Evolutionary conservation across 805 yeast genomes (phyloP), one percentile per base, ranked within the genome.

Genomic region (Blastobotrys parvus): DNA sequence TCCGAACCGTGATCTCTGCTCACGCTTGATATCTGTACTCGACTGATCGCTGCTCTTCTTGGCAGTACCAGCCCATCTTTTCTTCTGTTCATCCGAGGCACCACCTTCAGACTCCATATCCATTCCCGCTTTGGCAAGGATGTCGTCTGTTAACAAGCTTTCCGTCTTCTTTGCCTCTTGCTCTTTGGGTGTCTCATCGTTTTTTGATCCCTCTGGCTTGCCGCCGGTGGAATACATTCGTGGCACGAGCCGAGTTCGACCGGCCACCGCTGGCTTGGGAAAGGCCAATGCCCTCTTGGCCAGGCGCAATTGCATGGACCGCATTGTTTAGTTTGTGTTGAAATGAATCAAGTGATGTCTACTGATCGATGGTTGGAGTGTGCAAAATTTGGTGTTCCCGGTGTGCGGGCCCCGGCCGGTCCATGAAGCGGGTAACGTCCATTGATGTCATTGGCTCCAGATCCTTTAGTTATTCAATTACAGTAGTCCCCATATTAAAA

Each of bases 111-210:
- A 16, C n/a, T 49, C 50, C 22, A 47, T 33, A 44, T 86, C 90
- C 44, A 88, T 77, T 31, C 96, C 96, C 10, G 95, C 95, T 55
- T 79, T 77, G 25, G 82, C 80, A 45, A 89, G 71, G 56, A 88
- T 56, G 57, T 88, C 95, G 48, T 89, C 95, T 39, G 82, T 78
- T 49, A 89, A 68, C 52, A 88, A 74, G 16, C 84, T 73, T 50
- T 74, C 59, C 33, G 68, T 62, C 44, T 55, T 54, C 48, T 48
- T 38, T 44, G 39, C 19, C 23, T 18, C 21, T 32, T 37, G 27
- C 4, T 34, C 15, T 15, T 35, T 19, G 7, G 25, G 17, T 21
- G 30, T 35, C 29, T 35, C 23, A 3, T 35, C 35, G 44, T 19
- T n/a, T n/a, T n/a, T n/a, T n/a, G n/a, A 20, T 32, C 19, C 16